Percentiles rank a stretch among this genome's conserved stretches.
Conservation (phyloP, 306 rosid species). For the Cucumis hystrix region DNA sequence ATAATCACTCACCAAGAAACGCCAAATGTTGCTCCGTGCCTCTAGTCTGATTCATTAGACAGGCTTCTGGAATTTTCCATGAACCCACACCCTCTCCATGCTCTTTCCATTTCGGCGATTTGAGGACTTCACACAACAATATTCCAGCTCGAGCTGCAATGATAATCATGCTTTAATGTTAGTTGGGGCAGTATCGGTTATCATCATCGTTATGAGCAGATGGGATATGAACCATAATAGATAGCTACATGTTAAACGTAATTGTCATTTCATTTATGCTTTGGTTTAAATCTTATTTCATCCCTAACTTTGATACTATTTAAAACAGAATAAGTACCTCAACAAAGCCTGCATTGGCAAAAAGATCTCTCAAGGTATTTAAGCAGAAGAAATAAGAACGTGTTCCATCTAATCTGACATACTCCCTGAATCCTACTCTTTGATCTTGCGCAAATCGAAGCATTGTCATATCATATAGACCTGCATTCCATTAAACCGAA, state of each 20-base stretch:
- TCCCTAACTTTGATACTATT: not conserved
- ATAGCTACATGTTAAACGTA: not conserved
- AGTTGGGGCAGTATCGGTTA: not conserved
- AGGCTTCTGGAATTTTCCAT: constrained; percentile 86
- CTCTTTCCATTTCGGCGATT: constrained; percentile 70
- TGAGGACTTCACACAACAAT: constrained; percentile 73
- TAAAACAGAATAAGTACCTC: constrained; percentile 39
- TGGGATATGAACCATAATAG: not conserved
- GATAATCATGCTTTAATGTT: constrained; percentile 7
- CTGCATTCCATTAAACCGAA: constrained; percentile 29
- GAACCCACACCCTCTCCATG: constrained; percentile 93
- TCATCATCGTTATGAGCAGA: not conserved
- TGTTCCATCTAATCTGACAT: constrained; percentile 72
- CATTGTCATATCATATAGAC: constrained; percentile 97
- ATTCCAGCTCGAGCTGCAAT: constrained; percentile 72
- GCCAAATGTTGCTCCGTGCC: not conserved
- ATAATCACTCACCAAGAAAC: not conserved
- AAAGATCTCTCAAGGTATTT: constrained; percentile 48
- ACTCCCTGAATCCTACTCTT: constrained; percentile 65
- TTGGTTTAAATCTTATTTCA: not conserved
- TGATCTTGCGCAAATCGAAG: constrained; percentile 60
- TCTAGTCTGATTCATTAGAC: not conserved
- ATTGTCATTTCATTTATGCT: not conserved
- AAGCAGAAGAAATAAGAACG: constrained; percentile 83
- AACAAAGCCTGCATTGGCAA: constrained; percentile 62